Percentiles rank a stretch among this genome's conserved stretches.
Evolutionary conservation across 202 grass and related monocot genomes (phyloP).

Genomic region (Zoysia matrella): DNA sequence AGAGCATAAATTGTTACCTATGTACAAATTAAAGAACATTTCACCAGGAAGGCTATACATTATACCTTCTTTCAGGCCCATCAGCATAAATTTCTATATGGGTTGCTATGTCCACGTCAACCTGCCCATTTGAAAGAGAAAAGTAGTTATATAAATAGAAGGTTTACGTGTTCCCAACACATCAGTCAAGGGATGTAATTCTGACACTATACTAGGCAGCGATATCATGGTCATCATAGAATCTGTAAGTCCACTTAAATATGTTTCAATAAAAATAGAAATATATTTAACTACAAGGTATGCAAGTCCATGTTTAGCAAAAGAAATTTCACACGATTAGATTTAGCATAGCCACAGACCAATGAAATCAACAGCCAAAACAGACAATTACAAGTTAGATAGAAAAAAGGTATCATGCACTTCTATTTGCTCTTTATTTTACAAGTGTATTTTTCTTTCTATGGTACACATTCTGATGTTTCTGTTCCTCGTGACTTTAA

Average conservation of each 20-base stretch:
- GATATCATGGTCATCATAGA: constrained; percentile 20
- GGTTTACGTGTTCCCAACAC: not conserved
- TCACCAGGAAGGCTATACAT: constrained; percentile 10
- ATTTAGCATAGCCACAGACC: constrained; percentile 2
- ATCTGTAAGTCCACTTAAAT: constrained; percentile 14
- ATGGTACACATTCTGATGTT: not conserved
- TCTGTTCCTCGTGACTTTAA: constrained; percentile 17
- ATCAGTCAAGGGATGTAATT: constrained; percentile 3
- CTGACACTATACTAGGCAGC: not conserved
- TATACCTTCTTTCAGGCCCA: constrained; percentile 90
- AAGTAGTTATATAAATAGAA: constrained; percentile 36
- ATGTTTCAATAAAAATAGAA: constrained; percentile 21
- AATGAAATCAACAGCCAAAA: constrained; percentile 32
- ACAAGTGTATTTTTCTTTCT: not conserved
- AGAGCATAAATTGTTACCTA: not conserved
- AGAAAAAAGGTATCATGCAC: not conserved
- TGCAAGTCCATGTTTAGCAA: constrained; percentile 13
- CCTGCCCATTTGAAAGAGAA: constrained; percentile 50
- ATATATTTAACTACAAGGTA: constrained; percentile 16
- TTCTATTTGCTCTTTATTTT: not conserved
- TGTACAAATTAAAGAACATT: constrained; percentile 25
- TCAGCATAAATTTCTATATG: constrained; percentile 84
- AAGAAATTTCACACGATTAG: not conserved
- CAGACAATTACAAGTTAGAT: constrained; percentile 1
- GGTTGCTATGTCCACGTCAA: constrained; percentile 99